Conservation (phyloP, 2,329 filamentous ascomycete species). For the Pezicula carpinea region DNA sequence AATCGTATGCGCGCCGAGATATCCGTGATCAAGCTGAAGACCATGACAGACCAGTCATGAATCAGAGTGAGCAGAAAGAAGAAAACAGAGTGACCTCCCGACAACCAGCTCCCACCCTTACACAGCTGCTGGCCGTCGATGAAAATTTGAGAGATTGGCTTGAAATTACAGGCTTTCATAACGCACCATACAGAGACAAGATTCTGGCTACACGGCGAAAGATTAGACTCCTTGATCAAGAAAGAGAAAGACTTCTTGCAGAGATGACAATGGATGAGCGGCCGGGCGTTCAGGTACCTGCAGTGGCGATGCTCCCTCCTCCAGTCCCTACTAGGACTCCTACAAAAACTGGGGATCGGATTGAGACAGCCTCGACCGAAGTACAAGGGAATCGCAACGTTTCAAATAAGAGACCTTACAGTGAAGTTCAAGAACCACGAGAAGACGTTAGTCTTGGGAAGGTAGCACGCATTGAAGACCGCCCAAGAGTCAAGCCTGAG, state of each 20-base stretch:
- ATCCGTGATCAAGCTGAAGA: conserved; percentile 15
- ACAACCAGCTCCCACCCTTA: conserved; percentile 17
- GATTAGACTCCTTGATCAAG: conserved; percentile 28
- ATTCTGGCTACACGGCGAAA: conserved; percentile 22
- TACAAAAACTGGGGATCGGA: conserved; percentile 9
- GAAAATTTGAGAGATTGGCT: conserved; percentile 32
- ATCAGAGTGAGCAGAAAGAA: conserved; percentile 7
- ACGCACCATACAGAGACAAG: conserved; percentile 28
- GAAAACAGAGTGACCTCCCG: conserved; percentile 9
- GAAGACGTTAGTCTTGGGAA: conserved; percentile 15
- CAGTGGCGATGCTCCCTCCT: conserved; percentile 20
- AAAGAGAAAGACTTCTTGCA: conserved; percentile 25
- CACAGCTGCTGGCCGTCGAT: conserved; percentile 21
- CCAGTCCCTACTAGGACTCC: conserved; percentile 15
- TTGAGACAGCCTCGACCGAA: conserved; percentile 8
- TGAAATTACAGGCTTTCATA: conserved; percentile 30
- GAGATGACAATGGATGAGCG: conserved; percentile 24
- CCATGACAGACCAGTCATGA: conserved; percentile 7
- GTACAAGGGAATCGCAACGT: conserved; percentile 10
- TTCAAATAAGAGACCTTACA: conserved; percentile 25
- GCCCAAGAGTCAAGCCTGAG: conserved; percentile 15
- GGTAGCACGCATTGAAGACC: conserved; percentile 21
- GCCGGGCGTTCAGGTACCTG: not conserved
- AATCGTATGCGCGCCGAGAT: conserved; percentile 8
- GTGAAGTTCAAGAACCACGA: conserved; percentile 18